Evolutionary conservation across 164 flowering plant species (phyloP), one percentile per base, ranked within the genome.

Genomic region (Chimonanthus salicifolius): DNA sequence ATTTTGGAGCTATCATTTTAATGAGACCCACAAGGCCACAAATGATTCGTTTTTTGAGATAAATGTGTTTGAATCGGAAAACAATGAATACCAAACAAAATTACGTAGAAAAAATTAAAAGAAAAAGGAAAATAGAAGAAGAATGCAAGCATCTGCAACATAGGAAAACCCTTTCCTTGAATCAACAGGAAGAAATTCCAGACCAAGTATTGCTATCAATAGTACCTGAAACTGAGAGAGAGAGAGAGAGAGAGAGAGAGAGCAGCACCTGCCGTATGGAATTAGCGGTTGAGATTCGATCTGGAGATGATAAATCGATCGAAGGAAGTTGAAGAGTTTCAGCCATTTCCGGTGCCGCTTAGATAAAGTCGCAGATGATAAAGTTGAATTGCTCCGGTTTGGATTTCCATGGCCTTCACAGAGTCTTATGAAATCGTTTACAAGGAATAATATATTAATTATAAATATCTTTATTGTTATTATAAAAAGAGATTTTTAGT

Each of bases 291-390:
- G 86, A 80, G 71, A 79, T 20, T 15, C 82, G 82, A 68, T 90
- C 88, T 3, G 87, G 58, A 5, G 90, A 86, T 2, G 86, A 80
- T 20, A 92, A 75, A 78, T 90, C 94, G 68, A 92, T 84, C 51
- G 86, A 60, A 18, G 97, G 92, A 43, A 92, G 92, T 6, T 79
- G 46, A 16, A 85, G 75, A 20, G 77, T 67, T 63, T 68, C 76
- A 50, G 76, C 80, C 89, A 85, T 83, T 67, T 71, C 51, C 9
- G 33, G 33, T 33, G 33, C 33, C 33, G 33, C 33, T 33, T 33
- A 33, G 33, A 33, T 33, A 0, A 33, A 33, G 33, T 33, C 33
- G 33, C 33, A 33, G 33, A 33, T 33, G 33, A 33, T 33, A 33
- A 33, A 33, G 33, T 33, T 0, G 33, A 33, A 33, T 33, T 33